These are phyloP conservation scores for Yamadazyma dushanensis DNA, from an alignment of 1,139 yeast genomes.

Conservation along the genomic window DNA sequence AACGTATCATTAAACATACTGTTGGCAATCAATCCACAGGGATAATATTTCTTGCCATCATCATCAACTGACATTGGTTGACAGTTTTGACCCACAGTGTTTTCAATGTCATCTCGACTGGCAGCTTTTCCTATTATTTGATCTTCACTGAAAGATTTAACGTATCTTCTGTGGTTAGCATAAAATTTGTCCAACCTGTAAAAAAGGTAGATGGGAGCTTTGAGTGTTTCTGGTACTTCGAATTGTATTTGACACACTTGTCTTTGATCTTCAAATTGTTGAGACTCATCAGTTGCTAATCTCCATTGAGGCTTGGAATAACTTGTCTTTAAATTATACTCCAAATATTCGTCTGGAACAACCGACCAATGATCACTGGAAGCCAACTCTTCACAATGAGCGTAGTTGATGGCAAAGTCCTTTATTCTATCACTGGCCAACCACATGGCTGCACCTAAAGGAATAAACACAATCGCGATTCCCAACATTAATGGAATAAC, in stretches of 20 bases:
- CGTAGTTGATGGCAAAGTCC: slow-evolving; percentile 79
- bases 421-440: slow-evolving; percentile 76
- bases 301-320: slow-evolving; percentile 51
- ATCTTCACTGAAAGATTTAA: slow-evolving; percentile 85
- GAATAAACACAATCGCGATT: slow-evolving; percentile 82
- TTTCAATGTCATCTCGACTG: slow-evolving; percentile 53
- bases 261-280: slow-evolving; percentile 54
- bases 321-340: slow-evolving; percentile 48
- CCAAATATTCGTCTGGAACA: slow-evolving; percentile 61
- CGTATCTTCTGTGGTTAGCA: slow-evolving; percentile 94
- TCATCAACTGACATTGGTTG: slow-evolving; percentile 67
- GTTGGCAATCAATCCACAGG: slow-evolving; percentile 80
- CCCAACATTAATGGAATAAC: slow-evolving; percentile 78
- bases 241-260: slow-evolving; percentile 78
- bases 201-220: slow-evolving; percentile 75
- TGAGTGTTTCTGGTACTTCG: slow-evolving; percentile 70
- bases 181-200: slow-evolving; percentile 82
- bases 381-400: slow-evolving; percentile 69
- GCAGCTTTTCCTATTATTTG: slow-evolving; percentile 81
- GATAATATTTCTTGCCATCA: slow-evolving; percentile 60
- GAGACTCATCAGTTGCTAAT: slow-evolving; percentile 49
- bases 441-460: slow-evolving; percentile 89
- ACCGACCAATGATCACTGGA: slow-evolving; percentile 50
- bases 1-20: slow-evolving; percentile 72
- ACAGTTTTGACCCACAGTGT: slow-evolving; percentile 81